Conservation (phyloP, 192 early-diverging fungal species). For the Linnemannia zychae region DNA sequence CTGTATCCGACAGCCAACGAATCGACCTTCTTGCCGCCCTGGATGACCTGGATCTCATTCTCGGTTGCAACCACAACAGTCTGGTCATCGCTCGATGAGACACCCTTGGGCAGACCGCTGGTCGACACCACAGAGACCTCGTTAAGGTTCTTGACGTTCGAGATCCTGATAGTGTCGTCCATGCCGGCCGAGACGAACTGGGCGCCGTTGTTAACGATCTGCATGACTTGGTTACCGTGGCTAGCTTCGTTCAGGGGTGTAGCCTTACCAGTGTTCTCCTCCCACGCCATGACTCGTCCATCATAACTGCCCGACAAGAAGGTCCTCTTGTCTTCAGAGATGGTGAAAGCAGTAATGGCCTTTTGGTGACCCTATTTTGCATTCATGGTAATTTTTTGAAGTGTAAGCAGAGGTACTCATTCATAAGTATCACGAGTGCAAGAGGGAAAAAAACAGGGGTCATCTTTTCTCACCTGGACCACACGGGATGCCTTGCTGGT, state of each 20-base stretch:
- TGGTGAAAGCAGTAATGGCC: slow-evolving; percentile 84
- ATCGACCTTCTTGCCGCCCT: slow-evolving; percentile 57
- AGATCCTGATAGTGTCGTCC: slow-evolving; percentile 76
- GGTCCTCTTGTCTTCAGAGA: slow-evolving; percentile 61
- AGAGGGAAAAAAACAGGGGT: background rate
- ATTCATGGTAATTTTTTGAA: background rate
- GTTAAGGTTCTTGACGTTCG: slow-evolving; percentile 24
- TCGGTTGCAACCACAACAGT: slow-evolving; percentile 67
- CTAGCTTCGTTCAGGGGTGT: slow-evolving; percentile 69
- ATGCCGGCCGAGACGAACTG: slow-evolving; percentile 76
- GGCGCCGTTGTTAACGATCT: slow-evolving; percentile 60
- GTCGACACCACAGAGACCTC: slow-evolving; percentile 63
- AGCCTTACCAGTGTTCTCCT: slow-evolving; percentile 56
- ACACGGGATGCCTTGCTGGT: slow-evolving; percentile 64
- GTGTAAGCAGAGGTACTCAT: slow-evolving; percentile 6
- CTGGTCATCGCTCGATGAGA: slow-evolving; percentile 65
- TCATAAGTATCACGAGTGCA: background rate
- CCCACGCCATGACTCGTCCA: slow-evolving; percentile 89
- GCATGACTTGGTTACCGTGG: slow-evolving; percentile 84
- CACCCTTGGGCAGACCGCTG: slow-evolving; percentile 63
- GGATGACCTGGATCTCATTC: slow-evolving; percentile 66
- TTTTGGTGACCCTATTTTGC: slow-evolving; percentile 81
- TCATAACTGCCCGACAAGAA: slow-evolving; percentile 94
- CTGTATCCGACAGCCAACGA: slow-evolving; percentile 57
- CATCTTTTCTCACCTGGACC: slow-evolving; percentile 59